Percentiles rank a stretch among this genome's conserved stretches.
phyloP scores from a whole-genome alignment of 2,329 filamentous ascomycete genomes.

The Tetracladium maxilliforme region DNA sequence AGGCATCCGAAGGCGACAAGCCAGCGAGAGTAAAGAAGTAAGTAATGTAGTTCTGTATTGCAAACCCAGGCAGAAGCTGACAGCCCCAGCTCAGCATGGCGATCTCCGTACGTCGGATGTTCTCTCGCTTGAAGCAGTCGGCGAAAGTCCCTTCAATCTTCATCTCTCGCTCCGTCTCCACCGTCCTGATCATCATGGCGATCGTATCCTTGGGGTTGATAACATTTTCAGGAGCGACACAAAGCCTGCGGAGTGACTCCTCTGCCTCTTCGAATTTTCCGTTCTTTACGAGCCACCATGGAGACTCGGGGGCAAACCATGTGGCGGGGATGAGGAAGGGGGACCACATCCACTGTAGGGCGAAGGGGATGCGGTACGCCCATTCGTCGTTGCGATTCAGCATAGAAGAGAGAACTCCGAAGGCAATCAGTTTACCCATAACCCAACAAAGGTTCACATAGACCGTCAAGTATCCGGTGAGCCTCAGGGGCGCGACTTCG shows the following conservation, averaged over 20 bases:
- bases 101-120: slow-evolving; percentile 32
- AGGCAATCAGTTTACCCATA: slow-evolving; percentile 27
- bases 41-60: slow-evolving; percentile 22
- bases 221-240: slow-evolving; percentile 6
- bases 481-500: slow-evolving; percentile 43
- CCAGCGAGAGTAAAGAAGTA: slow-evolving; percentile 32
- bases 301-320: slow-evolving; percentile 26
- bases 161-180: slow-evolving; percentile 31
- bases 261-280: slow-evolving; percentile 25
- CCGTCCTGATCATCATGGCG: slow-evolving; percentile 37
- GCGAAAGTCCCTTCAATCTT: slow-evolving; percentile 22
- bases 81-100: slow-evolving; percentile 42
- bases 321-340: slow-evolving; percentile 24
- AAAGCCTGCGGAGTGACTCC: slow-evolving; percentile 20
- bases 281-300: slow-evolving; percentile 28
- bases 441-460: slow-evolving; percentile 35
- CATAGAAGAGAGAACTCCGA: slow-evolving; percentile 27
- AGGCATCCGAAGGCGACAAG: no score
- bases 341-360: slow-evolving; percentile 31
- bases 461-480: slow-evolving; percentile 42
- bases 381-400: slow-evolving; percentile 22
- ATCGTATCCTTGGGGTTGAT: slow-evolving; percentile 9
- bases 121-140: slow-evolving; percentile 30
- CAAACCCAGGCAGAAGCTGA: slow-evolving; percentile 34
- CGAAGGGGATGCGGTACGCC: slow-evolving; percentile 29